Base-by-base conservation (phyloP, 768 basidiomycete species). In the Tylopilus sp. region DNA sequence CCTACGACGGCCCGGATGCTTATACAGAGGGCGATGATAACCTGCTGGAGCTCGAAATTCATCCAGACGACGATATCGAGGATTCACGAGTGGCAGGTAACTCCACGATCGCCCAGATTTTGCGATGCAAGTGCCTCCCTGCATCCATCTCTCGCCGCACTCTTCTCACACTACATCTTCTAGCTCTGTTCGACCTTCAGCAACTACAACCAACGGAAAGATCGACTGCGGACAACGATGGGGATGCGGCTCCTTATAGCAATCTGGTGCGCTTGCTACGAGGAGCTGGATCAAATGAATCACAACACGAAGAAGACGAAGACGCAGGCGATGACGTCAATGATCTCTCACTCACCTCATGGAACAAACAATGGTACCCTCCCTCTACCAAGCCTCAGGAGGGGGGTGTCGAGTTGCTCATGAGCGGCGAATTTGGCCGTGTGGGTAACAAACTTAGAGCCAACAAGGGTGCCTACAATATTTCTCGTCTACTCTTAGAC, bases 381-480 rank as follows among this genome's bases (percentile, higher is more conserved):
- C 55, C 69, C 40, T 73, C 78, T 21, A 80, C 68, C 18, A 78
- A 85, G 51, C 86, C 90, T 6, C 79, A 85, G 65, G 59, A 78
- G 45, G 75, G 71, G 28, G 92, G 92, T 3, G 60, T 83, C 15
- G 73, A 79, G 38, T 74, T 95, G 12, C 74, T 91, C 10, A 78
- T 78, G 57, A 77, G 83, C 57, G 92, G 92, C 41, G 88, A 93
- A 47, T 95, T 93, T 67, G 91, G 91, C 17, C 70, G 79, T 51
- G 73, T 89, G 30, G 71, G 73, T 31, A 68, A 73, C 48, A 83
- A 83, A 62, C 62, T 76, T 13, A 73, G 69, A 55, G 67, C 71
- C 28, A 71, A 73, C 40, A 70, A 67, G 25, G 70, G 74, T 36
- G 60, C 71, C 30, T 62, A 62, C 33, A 88, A 81, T 53, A 44